Base-by-base conservation (phyloP, 345 rosid species). In the Citrus unshiu region DNA sequence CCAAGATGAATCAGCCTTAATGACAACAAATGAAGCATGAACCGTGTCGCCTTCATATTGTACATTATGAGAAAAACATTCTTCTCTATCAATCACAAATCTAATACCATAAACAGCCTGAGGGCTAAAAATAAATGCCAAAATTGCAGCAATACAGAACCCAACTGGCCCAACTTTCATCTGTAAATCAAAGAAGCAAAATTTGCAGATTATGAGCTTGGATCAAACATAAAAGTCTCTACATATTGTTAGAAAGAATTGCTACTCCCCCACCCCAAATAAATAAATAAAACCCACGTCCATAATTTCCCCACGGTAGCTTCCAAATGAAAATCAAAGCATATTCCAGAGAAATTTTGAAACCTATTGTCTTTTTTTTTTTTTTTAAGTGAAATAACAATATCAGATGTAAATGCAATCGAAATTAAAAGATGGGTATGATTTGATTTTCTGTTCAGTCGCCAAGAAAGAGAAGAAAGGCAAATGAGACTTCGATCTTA, bases 11-110 rank as follows among this genome's bases (percentile, higher is more conserved):
- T 91, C 91, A 6, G 78, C 82, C 88, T 87, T 86, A 59, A 91
- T 81, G 72, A 91, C 90, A 4, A 91, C 95, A 78, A 91, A 91
- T 0, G 95, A 91, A 40, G 69, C 84, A 73, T 90, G 95, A 77
- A 90, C 85, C 0, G 87, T 85, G 61, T 90, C 95, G 27, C 93
- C 92, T 59, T 86, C 91, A 62, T 88, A 90, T 68, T 91, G 80
- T 75, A 90, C 92, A 81, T 91, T 82, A 77, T 88, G 86, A 54
- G 93, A 86, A 84, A 90, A 84, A 72, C 95, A 91, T 73, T 91
- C 95, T 79, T 91, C 95, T 73, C 89, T 84, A 25, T 91, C 91
- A 14, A 91, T 86, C 72, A 87, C 89, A 7, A 90, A 88, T 84
- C 95, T 85, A 74, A 90, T 87, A 43, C 89, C 95, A 7, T 63